Conservation (phyloP, 2,329 filamentous ascomycete genomes). For the Arachnopeziza araneosa region DNA sequence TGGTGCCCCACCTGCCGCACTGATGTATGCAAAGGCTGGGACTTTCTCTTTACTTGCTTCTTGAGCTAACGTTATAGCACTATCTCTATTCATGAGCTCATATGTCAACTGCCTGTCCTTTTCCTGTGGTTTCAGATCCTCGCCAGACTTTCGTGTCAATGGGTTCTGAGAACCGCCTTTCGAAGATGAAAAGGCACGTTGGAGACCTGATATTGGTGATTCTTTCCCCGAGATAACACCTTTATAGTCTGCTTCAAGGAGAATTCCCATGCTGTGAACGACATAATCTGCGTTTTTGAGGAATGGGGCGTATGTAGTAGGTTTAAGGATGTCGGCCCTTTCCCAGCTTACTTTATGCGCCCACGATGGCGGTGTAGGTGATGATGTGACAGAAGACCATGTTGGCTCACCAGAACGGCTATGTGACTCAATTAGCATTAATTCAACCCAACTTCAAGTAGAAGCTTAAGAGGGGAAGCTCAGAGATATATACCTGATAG, state of each 20-base stretch:
- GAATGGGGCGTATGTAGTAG: constrained; percentile 70
- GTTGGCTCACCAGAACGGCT: constrained; percentile 86
- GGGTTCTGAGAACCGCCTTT: constrained; percentile 65
- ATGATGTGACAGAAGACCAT: constrained; percentile 73
- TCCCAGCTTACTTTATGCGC: constrained; percentile 80
- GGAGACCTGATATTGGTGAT: constrained; percentile 71
- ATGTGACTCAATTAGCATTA: constrained; percentile 7
- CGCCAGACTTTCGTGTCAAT: constrained; percentile 53
- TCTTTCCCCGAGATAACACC: constrained; percentile 79
- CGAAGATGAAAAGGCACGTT: constrained; percentile 67
- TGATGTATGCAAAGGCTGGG: constrained; percentile 77
- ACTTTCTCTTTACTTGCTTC: constrained; percentile 63
- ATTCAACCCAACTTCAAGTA: not conserved
- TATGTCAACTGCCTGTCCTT: constrained; percentile 79
- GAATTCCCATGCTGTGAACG: constrained; percentile 91
- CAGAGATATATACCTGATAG: constrained; percentile 63
- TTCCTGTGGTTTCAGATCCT: constrained; percentile 59
- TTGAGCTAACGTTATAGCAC: constrained; percentile 74
- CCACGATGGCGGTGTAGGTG: constrained; percentile 68
- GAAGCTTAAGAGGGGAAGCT: not conserved
- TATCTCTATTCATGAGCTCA: constrained; percentile 94
- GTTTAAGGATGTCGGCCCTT: constrained; percentile 79
- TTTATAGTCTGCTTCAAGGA: constrained; percentile 98
- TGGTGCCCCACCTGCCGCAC: constrained; percentile 79
- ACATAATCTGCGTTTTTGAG: constrained; percentile 77